Evolutionary conservation across 1,284 basidiomycete genomes (phyloP).

Genomic region (Puccinia horiana): DNA sequence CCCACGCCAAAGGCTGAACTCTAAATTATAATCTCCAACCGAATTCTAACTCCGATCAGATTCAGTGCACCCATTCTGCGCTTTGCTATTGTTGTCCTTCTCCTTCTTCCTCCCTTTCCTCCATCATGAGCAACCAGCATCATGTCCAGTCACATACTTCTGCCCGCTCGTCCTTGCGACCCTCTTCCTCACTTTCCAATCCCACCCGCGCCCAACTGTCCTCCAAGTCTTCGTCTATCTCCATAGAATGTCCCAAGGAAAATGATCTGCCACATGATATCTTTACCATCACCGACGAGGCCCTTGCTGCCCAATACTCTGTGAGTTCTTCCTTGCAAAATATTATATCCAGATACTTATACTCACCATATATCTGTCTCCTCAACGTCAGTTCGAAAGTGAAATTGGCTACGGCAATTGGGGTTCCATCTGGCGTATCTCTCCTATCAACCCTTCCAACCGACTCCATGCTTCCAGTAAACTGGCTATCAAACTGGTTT

Average conservation of each 20-base stretch:
- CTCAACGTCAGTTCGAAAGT: constrained; percentile 19
- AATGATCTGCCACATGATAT: constrained; percentile 27
- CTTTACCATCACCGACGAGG: constrained; percentile 42
- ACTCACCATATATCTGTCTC: not conserved
- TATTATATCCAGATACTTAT: not conserved
- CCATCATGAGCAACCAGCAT: not conserved
- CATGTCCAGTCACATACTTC: not conserved
- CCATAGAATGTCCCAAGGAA: not conserved
- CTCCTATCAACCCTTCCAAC: constrained; percentile 10
- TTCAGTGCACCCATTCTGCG: not conserved
- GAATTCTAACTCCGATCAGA: too few relatives aligned
- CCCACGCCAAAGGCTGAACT: too few relatives aligned
- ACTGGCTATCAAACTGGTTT: constrained; percentile 85
- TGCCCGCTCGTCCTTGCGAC: not conserved
- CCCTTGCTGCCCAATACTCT: constrained; percentile 34
- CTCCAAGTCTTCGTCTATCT: not conserved
- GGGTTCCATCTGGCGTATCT: constrained; percentile 34
- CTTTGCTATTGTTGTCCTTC: not conserved
- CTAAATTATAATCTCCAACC: too few relatives aligned
- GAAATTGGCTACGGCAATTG: constrained; percentile 37
- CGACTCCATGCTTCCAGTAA: constrained; percentile 5
- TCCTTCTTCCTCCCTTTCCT: not conserved
- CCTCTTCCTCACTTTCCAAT: not conserved
- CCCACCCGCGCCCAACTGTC: not conserved
- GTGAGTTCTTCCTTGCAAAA: constrained; percentile 8